Evolutionary conservation across 345 rosid species (phyloP), one percentile per base, ranked within the genome.

Genomic region (Moricandia moricandioides): DNA sequence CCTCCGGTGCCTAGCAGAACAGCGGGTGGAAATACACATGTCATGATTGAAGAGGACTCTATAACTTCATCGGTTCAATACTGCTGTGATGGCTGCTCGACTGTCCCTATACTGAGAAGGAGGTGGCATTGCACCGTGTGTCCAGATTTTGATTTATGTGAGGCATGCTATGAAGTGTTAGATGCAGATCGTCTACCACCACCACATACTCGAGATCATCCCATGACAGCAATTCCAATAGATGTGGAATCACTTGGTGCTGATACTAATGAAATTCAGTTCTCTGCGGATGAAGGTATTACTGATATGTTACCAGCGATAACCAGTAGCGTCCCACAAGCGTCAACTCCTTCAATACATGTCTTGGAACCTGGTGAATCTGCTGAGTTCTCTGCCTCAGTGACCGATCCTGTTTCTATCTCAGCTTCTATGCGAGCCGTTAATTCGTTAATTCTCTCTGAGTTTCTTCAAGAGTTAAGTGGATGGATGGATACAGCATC

Each of bases 121-220:
- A 90, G 99, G 82, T 95, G 99, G 99, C 99, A 95, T 79, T 95
- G 99, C 79, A 95, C 99, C 27, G 70, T 92, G 59, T 95, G 99
- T 80, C 94, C 97, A 40, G 99, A 95, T 86, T 95, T 95, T 84
- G 99, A 95, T 81, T 81, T 95, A 40, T 95, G 99, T 71, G 99
- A 91, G 86, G 87, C 91, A 62, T 95, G 99, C 76, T 87, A 95
- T 88, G 96, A 89, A 84, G 91, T 83, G 78, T 77, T 88, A 82
- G 93, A 86, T 82, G 88, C 91, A 43, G 96, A 88, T 76, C 84
- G 87, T 73, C 96, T 92, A 75, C 96, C 97, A 40, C 85, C 90
- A 18, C 98, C 97, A 14, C 99, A 95, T 83, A 86, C 97, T 69
- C 86, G 91, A 83, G 97, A 92, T 80, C 99, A 95, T 84, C 91